Percentiles rank a stretch among this genome's conserved stretches.
Evolutionary conservation across 345 rosid genomes (phyloP).

Genomic region (Dipteronia dyeriana): DNA sequence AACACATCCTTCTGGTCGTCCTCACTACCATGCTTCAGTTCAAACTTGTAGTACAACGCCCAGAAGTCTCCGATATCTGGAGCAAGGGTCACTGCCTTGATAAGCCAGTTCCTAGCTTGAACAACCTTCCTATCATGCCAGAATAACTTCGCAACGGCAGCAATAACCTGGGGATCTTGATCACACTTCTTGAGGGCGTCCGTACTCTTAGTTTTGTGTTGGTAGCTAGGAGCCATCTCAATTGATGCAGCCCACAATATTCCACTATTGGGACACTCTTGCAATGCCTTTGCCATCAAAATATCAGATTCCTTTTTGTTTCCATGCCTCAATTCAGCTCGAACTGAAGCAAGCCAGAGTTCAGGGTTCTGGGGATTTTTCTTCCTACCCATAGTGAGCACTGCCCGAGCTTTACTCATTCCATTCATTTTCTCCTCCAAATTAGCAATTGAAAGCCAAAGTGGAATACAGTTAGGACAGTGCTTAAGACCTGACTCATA

Average conservation of each 20-base stretch:
- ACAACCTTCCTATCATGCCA: conserved; percentile 94
- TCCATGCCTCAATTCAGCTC: conserved; percentile 74
- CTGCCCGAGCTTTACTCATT: conserved; percentile 78
- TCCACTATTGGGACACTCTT: conserved; percentile 90
- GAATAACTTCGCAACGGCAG: conserved; percentile 83
- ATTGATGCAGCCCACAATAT: conserved; percentile 87
- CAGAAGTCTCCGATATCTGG: conserved; percentile 91
- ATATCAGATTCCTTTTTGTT: conserved; percentile 77
- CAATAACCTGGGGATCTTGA: conserved; percentile 82
- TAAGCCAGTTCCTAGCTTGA: conserved; percentile 83
- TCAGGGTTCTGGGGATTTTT: conserved; percentile 76
- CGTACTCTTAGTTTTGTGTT: conserved; percentile 62
- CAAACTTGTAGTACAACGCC: conserved; percentile 86
- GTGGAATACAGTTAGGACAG: conserved; percentile 64
- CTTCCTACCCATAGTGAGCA: conserved; percentile 76
- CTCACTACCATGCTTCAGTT: conserved; percentile 81
- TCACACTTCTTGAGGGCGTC: conserved; percentile 85
- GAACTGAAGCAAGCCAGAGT: conserved; percentile 94
- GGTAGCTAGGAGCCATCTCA: conserved; percentile 83
- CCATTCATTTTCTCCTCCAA: conserved; percentile 83
- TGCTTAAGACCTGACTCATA: conserved; percentile 68
- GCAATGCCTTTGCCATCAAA: conserved; percentile 92
- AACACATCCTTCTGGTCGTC: conserved; percentile 78
- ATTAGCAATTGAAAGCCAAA: conserved; percentile 80
- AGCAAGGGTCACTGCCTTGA: conserved; percentile 75